Percentiles rank a stretch among this genome's conserved stretches.
phyloP scores from a whole-genome alignment of 164 flowering plant species.

The Saururus chinensis region DNA sequence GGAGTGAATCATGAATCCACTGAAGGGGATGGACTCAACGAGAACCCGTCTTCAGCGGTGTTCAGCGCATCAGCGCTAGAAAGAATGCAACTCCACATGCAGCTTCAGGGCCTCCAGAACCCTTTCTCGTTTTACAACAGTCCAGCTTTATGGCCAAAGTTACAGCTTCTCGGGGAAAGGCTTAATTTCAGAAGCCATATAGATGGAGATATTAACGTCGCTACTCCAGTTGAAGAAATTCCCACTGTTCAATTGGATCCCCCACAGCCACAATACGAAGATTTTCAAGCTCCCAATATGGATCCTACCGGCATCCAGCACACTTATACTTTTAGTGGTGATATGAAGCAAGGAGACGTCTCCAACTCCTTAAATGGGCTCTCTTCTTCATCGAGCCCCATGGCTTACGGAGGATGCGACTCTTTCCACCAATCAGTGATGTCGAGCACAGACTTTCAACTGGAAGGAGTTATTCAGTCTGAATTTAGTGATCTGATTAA shows the following conservation, averaged over 20 bases:
- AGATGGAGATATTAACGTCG: neutral
- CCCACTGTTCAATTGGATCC: slow-evolving; percentile 10
- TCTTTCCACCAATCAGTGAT: neutral
- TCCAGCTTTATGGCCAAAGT: slow-evolving; percentile 50
- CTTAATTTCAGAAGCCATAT: neutral
- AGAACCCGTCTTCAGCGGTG: slow-evolving; percentile 14
- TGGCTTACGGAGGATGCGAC: neutral
- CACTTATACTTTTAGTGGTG: slow-evolving; percentile 1
- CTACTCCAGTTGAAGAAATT: slow-evolving; percentile 10
- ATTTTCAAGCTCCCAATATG: slow-evolving; percentile 4
- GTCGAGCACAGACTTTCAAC: slow-evolving; percentile 6
- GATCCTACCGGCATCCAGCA: slow-evolving; percentile 5
- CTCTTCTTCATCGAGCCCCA: slow-evolving; percentile 8
- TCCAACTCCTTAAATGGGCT: slow-evolving; percentile 16
- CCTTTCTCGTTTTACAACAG: slow-evolving; percentile 44
- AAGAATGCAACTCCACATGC: slow-evolving; percentile 82
- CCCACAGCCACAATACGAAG: slow-evolving; percentile 7
- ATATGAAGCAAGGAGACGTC: slow-evolving; percentile 10
- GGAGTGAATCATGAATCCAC: slow-evolving; percentile 15
- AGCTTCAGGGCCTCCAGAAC: slow-evolving; percentile 41
- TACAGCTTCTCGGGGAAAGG: slow-evolving; percentile 48
- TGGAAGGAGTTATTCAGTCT: slow-evolving; percentile 26
- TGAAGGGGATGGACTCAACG: slow-evolving; percentile 13
- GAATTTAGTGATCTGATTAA: slow-evolving; percentile 33
- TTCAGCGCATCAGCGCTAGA: slow-evolving; percentile 65